These are phyloP conservation scores for Lactarius indigo DNA, from an alignment of 768 basidiomycete species.

Conservation along the genomic window DNA sequence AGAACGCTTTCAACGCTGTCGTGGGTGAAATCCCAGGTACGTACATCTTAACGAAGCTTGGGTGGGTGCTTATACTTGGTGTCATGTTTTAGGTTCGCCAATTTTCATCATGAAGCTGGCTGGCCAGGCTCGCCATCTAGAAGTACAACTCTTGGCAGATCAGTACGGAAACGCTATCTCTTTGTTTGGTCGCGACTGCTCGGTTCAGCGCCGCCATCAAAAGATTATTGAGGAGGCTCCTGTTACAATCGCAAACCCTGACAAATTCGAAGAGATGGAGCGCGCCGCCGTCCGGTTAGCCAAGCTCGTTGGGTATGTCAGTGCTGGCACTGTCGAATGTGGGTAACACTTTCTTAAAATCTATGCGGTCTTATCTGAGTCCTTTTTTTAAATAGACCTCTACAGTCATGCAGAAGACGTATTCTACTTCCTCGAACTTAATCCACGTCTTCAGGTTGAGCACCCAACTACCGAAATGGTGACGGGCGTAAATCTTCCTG, in stretches of 20 bases:
- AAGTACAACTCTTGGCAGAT: conserved; percentile 97
- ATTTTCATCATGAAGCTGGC: conserved; percentile 99
- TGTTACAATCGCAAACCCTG: conserved; percentile 91
- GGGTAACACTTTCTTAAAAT: conserved; percentile 29
- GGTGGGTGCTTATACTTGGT: conserved; percentile 14
- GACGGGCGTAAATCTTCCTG: conserved; percentile 96
- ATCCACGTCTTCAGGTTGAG: conserved; percentile 99
- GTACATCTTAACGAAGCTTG: conserved; percentile 25
- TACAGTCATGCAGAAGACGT: conserved; percentile 92
- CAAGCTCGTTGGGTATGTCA: conserved; percentile 97
- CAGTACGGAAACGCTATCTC: conserved; percentile 99
- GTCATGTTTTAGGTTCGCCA: conserved; percentile 67
- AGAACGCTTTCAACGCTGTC: conserved; percentile 92
- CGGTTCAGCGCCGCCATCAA: conserved; percentile 98
- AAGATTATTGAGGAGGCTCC: conserved; percentile 99
- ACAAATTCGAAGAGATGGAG: conserved; percentile 96
- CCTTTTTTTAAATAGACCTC: conserved; percentile 60
- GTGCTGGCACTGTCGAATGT: conserved; percentile 99
- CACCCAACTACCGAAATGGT: conserved; percentile 99
- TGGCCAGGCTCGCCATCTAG: conserved; percentile 93
- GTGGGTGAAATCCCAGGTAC: conserved; percentile 94
- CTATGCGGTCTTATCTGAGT: conserved; percentile 16
- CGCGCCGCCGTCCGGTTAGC: conserved; percentile 98
- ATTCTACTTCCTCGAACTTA: conserved; percentile 97
- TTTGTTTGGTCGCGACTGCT: conserved; percentile 98